phyloP scores from a whole-genome alignment of 768 basidiomycete genomes.

The Hebeloma cylindrosporum region DNA sequence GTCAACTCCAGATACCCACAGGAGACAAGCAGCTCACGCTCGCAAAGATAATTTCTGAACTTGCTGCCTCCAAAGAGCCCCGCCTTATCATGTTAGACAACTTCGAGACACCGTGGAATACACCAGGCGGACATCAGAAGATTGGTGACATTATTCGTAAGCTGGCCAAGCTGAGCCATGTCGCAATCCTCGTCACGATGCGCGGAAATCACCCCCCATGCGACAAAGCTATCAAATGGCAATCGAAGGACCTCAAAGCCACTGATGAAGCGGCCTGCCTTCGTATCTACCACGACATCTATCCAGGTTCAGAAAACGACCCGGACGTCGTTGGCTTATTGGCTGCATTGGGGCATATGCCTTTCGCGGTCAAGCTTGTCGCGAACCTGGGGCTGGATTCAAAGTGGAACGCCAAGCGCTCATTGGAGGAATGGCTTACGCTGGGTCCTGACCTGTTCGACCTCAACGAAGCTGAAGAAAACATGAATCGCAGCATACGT shows the following conservation, averaged over 20 bases:
- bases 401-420: conserved; percentile 8
- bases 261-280: conserved; percentile 21
- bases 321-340: conserved; percentile 24
- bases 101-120: conserved; percentile 41
- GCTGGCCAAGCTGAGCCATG: conserved; percentile 24
- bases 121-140: conserved; percentile 14
- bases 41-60: conserved; percentile 22
- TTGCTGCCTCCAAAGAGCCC: conserved; percentile 20
- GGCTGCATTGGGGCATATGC: conserved; percentile 27
- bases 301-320: conserved; percentile 19
- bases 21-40: conserved; percentile 20
- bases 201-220: conserved; percentile 28
- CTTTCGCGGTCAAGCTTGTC: conserved; percentile 35
- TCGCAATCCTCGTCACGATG: conserved; percentile 36
- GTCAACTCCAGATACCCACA: conserved; percentile 23
- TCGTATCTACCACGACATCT: conserved; percentile 20
- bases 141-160: conserved; percentile 25
- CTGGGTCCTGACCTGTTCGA: conserved; percentile 10
- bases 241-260: conserved; percentile 13
- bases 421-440: conserved; percentile 13
- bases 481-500: conserved; percentile 21
- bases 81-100: conserved; percentile 38
- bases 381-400: conserved; percentile 21
- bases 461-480: conserved; percentile 13
- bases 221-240: conserved; percentile 25